Base-by-base conservation (phyloP, 2,329 filamentous ascomycete genomes). In the Cercospora zeae-maydis region DNA sequence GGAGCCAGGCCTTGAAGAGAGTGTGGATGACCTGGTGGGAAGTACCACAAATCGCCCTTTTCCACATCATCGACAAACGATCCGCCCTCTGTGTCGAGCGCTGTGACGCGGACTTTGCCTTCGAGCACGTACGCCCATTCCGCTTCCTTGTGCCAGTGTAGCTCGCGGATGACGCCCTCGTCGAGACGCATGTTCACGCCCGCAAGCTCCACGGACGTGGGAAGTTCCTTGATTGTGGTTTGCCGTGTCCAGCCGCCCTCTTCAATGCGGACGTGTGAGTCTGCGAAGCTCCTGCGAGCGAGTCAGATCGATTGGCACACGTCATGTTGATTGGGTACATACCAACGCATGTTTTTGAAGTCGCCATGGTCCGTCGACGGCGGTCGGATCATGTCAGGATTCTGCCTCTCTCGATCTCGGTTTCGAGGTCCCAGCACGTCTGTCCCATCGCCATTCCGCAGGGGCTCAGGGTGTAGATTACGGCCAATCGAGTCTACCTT, bases 91-190 rank as follows among this genome's bases (percentile, higher is more conserved):
- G 88, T 85, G 75, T 92, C 88, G 16, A 92, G 82, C 0, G 86
- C 89, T 0, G 88, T 91, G 56, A 92, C 84, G 58, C 89, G 85
- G 19, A 90, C 88, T 63, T 83, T 81, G 56, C 89, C 89, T 58
- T 66, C 63, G 0, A 92, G 82, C 2, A 92, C 86, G 66, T 89
- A 91, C 0, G 87, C 88, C 89, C 89, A 92, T 72, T 92, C 89
- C 37, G 88, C 88, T 74, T 91, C 87, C 69, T 89, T 90, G 79
- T 92, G 89, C 89, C 89, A 92, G 73, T 92, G 89, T 8, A 92
- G 80, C 74, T 92, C 89, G 30, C 89, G 87, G 69, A 90, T 90
- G 33, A 88, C 89, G 36, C 88, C 88, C 66, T 85, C 78, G 39
- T 88, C 88, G 2, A 92, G 84, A 10, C 89, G 84, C 89, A 92